Conservation (phyloP, 1,284 basidiomycete genomes). For the Cutaneotrichosporon sp. region DNA sequence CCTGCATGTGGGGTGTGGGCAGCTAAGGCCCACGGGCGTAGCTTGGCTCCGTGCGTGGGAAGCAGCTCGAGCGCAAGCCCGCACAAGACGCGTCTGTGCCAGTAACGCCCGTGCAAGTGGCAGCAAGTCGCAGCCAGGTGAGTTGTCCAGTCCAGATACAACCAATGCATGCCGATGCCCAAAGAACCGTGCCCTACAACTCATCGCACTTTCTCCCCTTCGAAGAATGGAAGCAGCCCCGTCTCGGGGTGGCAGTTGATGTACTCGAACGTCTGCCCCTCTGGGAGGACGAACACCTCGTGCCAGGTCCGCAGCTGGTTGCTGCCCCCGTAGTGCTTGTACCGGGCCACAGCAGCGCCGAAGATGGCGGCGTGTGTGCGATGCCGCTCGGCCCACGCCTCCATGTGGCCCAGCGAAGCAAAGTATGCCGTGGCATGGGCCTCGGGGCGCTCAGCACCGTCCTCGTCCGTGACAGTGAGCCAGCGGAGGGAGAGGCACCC, state of each 20-base stretch:
- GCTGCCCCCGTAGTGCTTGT: constrained; percentile 12
- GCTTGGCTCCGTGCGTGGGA: not conserved
- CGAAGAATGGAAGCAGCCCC: constrained; percentile 14
- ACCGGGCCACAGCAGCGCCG: constrained; percentile 14
- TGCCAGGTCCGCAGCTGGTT: constrained; percentile 25
- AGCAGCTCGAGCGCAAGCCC: not conserved
- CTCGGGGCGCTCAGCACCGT: constrained; percentile 3
- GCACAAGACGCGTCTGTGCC: not conserved
- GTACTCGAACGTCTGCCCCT: constrained; percentile 16
- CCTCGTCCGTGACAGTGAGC: not conserved
- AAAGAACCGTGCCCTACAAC: not conserved
- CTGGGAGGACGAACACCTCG: constrained; percentile 18
- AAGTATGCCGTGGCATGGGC: constrained; percentile 15
- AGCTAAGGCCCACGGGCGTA: not conserved
- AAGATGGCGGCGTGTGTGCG: constrained; percentile 19
- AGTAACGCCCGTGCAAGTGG: not conserved
- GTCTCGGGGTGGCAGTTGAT: constrained; percentile 18
- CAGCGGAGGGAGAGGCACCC: constrained; percentile 13
- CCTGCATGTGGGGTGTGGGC: not conserved
- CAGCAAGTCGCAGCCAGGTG: not conserved
- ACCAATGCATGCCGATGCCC: not conserved
- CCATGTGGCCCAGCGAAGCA: constrained; percentile 12
- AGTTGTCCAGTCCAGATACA: not conserved
- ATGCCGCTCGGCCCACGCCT: constrained; percentile 18
- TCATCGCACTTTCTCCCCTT: not conserved